A percentile compares a stretch with the other conserved stretches of the same genome.
These are phyloP conservation scores for Lasiodiplodia citricola DNA, from an alignment of 2,329 filamentous ascomycete species.

Conservation along the genomic window DNA sequence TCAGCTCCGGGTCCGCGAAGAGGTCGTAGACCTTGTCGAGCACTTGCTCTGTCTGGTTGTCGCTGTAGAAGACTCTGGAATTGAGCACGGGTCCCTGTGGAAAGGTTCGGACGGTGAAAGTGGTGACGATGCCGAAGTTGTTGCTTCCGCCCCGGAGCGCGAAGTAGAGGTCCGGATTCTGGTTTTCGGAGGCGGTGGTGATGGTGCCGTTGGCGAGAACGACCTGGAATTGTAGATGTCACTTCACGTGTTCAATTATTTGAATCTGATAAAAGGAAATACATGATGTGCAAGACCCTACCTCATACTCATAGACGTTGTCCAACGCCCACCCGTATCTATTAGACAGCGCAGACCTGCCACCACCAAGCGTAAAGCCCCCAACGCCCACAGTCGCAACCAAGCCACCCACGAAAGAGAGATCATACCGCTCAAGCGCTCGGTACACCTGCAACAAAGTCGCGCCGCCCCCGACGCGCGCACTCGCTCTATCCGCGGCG, in stretches of 20 bases:
- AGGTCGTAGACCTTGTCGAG: conserved; percentile 32
- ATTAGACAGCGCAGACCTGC: conserved; percentile 12
- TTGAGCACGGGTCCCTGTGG: conserved; percentile 37
- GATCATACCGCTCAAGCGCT: conserved; percentile 3
- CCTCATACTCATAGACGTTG: conserved; percentile 4
- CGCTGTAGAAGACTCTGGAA: conserved; percentile 38
- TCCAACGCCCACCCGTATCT: not conserved
- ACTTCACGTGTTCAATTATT: too few relatives aligned
- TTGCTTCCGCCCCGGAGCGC: conserved; percentile 44
- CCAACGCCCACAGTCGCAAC: conserved; percentile 27
- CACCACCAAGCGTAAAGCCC: conserved; percentile 27
- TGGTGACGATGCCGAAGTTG: conserved; percentile 46
- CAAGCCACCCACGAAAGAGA: conserved; percentile 26
- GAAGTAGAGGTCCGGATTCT: conserved; percentile 40
- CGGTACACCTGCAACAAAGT: conserved; percentile 34
- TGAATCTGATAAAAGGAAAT: not conserved
- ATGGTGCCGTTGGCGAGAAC: conserved; percentile 6
- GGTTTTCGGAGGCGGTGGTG: not conserved
- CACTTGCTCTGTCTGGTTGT: conserved; percentile 31
- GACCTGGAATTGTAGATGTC: not conserved
- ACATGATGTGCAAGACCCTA: not conserved
- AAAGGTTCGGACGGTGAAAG: conserved; percentile 33
- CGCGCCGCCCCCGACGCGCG: conserved; percentile 37
- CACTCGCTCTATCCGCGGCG: conserved; percentile 35
- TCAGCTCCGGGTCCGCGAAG: conserved; percentile 18